Conservation (phyloP, 768 basidiomycete genomes). For the Lactarius deliciosus region DNA sequence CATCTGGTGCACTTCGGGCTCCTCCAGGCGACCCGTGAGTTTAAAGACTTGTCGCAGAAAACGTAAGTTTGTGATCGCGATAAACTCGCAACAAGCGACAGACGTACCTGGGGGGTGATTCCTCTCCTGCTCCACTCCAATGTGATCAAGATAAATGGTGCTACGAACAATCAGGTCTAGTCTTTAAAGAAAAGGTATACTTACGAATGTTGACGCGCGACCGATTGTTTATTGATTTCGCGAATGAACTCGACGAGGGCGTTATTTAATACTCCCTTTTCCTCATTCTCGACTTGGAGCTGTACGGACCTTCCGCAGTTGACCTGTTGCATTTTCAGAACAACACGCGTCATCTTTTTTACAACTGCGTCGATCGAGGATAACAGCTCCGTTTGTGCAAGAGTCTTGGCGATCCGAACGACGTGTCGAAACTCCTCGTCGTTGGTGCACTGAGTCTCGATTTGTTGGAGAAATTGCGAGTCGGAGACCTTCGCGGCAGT, state of each 20-base stretch:
- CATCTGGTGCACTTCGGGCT: not conserved
- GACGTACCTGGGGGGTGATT: not conserved
- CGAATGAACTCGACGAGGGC: slow-evolving; percentile 5
- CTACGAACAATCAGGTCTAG: not conserved
- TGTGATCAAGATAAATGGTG: not conserved
- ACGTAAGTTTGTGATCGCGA: not conserved
- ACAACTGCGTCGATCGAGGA: not conserved
- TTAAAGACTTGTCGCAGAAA: not conserved
- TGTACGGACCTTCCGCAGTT: slow-evolving; percentile 3
- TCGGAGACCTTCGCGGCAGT: not conserved
- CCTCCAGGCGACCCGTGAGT: not conserved
- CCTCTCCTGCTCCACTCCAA: not conserved
- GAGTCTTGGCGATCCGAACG: not conserved
- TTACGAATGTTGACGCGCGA: not conserved
- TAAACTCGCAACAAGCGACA: not conserved
- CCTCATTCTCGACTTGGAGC: not conserved
- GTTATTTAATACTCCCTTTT: not conserved
- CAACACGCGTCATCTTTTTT: not conserved
- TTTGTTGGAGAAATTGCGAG: slow-evolving; percentile 15
- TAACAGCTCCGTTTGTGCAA: slow-evolving; percentile 13
- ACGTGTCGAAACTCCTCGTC: not conserved
- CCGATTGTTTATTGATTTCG: not conserved
- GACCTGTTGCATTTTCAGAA: slow-evolving; percentile 16
- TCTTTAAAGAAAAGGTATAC: not conserved
- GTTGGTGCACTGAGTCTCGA: not conserved